Evolutionary conservation across 2,329 filamentous ascomycete species (phyloP).

Genomic region (Meredithiella fracta): DNA sequence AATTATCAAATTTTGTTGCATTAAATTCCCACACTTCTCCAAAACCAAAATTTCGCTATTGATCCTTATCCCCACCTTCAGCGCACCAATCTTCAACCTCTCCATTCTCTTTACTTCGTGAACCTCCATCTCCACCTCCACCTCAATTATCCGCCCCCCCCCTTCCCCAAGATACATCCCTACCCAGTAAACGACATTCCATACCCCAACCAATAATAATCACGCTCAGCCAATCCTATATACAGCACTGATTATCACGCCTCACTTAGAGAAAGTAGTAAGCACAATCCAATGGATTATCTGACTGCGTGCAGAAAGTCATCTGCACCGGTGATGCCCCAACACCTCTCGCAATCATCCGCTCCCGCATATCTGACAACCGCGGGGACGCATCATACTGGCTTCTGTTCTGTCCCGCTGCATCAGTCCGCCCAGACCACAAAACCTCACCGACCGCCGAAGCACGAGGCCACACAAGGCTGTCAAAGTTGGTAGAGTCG

Average conservation of each 20-base stretch:
- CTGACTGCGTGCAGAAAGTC: slow-evolving; percentile 52
- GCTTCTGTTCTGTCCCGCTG: slow-evolving; percentile 48
- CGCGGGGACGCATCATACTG: slow-evolving; percentile 54
- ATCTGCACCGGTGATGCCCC: slow-evolving; percentile 49
- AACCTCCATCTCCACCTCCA: too few species aligned
- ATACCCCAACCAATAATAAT: too few species aligned
- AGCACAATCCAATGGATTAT: slow-evolving; percentile 19
- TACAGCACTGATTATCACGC: background rate
- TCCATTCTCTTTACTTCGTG: too few species aligned
- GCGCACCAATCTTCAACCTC: too few species aligned
- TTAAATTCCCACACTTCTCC: too few species aligned
- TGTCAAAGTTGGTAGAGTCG: slow-evolving; percentile 59
- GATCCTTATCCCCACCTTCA: too few species aligned
- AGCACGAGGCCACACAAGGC: slow-evolving; percentile 61
- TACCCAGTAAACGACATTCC: too few species aligned
- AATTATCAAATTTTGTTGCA: too few species aligned
- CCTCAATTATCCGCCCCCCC: background rate
- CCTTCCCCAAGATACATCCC: too few species aligned
- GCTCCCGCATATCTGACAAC: slow-evolving; percentile 59
- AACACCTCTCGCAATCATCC: slow-evolving; percentile 53
- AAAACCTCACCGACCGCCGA: slow-evolving; percentile 61
- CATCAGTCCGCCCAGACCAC: slow-evolving; percentile 59
- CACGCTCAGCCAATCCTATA: background rate
- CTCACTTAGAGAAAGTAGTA: slow-evolving; percentile 9
- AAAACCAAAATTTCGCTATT: too few species aligned